Evolutionary conservation across 2,329 filamentous ascomycete genomes (phyloP), one percentile per base, ranked within the genome.

Genomic region (Aspergillus sp.): DNA sequence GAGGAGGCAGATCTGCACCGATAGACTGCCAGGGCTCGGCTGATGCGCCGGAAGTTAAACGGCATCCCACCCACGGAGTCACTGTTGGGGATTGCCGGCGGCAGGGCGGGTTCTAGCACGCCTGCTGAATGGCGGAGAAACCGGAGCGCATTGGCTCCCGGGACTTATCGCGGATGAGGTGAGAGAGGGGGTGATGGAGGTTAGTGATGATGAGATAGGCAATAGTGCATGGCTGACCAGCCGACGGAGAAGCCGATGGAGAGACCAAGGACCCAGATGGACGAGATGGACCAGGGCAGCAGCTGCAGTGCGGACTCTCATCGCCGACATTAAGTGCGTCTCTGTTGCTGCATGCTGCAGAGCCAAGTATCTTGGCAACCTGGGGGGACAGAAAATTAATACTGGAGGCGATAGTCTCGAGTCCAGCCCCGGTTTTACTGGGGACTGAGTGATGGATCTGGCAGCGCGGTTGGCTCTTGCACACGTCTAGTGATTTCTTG

Each of bases 311-410:
- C 19, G 53, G 41, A 45, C 39, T 55, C 19, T 47, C 53, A 55
- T 55, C 53, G 53, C 53, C 53, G 53, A 55, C 17, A 55, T 55
- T 55, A 55, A 43, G n/a, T 53, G 48, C 48, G 38, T 45, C 39
- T 12, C n/a, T 21, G 39, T 19, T 52, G 48, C 38, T 45, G 28
- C 17, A n/a, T 21, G 39, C 19, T 52, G 48, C 38, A 52, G 48
- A 38, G 56, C 56, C 56, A 58, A 58, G 56, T 38, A 23, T 41
- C 56, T 58, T 58, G 56, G 56, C 56, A 21, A 6, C 21, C 41
- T 53, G 38, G 21, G 10, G 25, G 49, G 13, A 39, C 17, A 13
- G 12, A 13, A 15, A 36, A 13, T 36, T 36, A 13, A 36, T 36
- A 13, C 32, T 36, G 32, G 32, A 36, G 32, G 12, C 23, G 32